phyloP scores from a whole-genome alignment of 495 filamentous ascomycete species.

The Glarea lozoyensis region DNA sequence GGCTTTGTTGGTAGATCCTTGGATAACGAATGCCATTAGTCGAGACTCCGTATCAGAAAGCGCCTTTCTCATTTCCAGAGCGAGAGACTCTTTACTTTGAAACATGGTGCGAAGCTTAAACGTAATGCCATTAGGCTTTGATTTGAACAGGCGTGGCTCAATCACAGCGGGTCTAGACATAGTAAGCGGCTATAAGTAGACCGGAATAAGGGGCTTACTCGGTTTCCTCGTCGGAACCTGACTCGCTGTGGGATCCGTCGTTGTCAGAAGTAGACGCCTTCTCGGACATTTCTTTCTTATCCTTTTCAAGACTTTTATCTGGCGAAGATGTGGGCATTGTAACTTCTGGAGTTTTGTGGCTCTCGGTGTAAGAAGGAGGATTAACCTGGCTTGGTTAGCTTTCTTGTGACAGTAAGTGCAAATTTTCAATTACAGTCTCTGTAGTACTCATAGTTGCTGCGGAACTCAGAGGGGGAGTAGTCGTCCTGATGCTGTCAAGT shows the following conservation, averaged over 20 bases:
- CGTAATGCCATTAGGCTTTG: conserved; percentile 4
- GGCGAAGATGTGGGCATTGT: not conserved
- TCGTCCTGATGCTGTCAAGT: too few relatives aligned
- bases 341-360: not conserved
- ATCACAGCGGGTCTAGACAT: conserved; percentile 2
- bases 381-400: conserved; percentile 3
- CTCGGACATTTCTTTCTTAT: too few relatives aligned
- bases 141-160: conserved; percentile 16
- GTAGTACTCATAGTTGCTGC: too few relatives aligned
- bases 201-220: too few relatives aligned
- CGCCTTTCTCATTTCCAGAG: conserved; percentile 13
- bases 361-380: conserved; percentile 12
- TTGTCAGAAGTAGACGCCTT: too few relatives aligned
- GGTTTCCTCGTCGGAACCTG: too few relatives aligned
- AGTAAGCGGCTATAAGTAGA: not conserved
- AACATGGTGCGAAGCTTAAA: conserved; percentile 18
- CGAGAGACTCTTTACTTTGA: conserved; percentile 17
- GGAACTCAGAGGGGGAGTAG: too few relatives aligned
- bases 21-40: conserved; percentile 13
- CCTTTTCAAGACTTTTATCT: not conserved
- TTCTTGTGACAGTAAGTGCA: too few relatives aligned
- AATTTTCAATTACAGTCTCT: conserved; percentile 1
- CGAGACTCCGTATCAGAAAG: conserved; percentile 13
- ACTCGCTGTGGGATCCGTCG: too few relatives aligned
- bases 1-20: not conserved